Evolutionary conservation across 257 asterid species (phyloP).

Genomic region (Thymus quinquecostatus): DNA sequence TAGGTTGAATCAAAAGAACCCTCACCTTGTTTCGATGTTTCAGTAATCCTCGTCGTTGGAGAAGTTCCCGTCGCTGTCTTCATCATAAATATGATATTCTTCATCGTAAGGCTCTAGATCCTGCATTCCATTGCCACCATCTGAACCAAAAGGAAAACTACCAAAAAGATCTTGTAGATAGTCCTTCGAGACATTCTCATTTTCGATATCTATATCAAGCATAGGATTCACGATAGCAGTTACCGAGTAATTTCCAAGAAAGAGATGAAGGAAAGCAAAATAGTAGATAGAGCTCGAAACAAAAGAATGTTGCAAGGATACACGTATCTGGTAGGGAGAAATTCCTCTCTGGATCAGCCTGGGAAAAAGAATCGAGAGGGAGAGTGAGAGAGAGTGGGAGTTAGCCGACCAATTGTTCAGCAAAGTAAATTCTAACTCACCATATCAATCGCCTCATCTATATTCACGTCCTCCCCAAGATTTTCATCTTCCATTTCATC

Average conservation of each 20-base stretch:
- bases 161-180: slow-evolving; percentile 89
- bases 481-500: slow-evolving; percentile 72
- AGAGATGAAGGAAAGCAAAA: not conserved
- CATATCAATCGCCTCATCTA: slow-evolving; percentile 54
- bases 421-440: slow-evolving; percentile 37
- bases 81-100: slow-evolving; percentile 78
- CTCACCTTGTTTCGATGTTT: not conserved
- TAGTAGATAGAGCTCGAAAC: not conserved
- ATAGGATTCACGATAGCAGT: not conserved
- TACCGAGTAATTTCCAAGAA: too few species aligned
- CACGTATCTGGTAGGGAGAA: slow-evolving; percentile 52
- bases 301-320: slow-evolving; percentile 56
- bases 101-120: slow-evolving; percentile 52
- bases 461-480: slow-evolving; percentile 62
- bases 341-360: slow-evolving; percentile 58
- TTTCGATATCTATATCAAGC: slow-evolving; percentile 52
- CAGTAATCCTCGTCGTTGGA: slow-evolving; percentile 64
- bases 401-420: not conserved
- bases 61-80: slow-evolving; percentile 55
- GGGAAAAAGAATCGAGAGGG: slow-evolving; percentile 29
- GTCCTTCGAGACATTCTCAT: slow-evolving; percentile 65
- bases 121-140: slow-evolving; percentile 42
- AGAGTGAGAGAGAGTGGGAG: not conserved
- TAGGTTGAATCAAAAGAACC: slow-evolving; percentile 6
- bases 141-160: slow-evolving; percentile 62